Conservation (phyloP, 2,329 filamentous ascomycete species). For the Neocatenulostroma microsporum region DNA sequence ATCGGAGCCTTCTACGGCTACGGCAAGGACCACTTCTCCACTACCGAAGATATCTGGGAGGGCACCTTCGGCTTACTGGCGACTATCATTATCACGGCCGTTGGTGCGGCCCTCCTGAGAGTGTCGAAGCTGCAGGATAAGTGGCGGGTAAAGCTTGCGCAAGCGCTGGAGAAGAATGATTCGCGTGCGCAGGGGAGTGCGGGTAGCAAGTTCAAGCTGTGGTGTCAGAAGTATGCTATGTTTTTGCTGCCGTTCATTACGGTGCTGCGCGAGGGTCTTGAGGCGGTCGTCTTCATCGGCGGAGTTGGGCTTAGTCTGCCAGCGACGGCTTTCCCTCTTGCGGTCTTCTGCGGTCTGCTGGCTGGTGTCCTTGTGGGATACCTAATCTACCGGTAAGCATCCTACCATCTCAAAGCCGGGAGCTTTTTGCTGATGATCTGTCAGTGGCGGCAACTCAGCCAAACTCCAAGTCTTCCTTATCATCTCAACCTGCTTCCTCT, state of each 20-base stretch:
- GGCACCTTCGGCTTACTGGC: slow-evolving; percentile 70
- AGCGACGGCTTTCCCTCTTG: slow-evolving; percentile 67
- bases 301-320: slow-evolving; percentile 72
- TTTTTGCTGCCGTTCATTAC: slow-evolving; percentile 81
- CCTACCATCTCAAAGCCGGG: background rate
- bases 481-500: slow-evolving; percentile 71
- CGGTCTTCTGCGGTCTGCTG: slow-evolving; percentile 63
- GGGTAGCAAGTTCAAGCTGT: slow-evolving; percentile 50
- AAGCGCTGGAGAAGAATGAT: slow-evolving; percentile 54
- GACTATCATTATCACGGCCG: slow-evolving; percentile 68
- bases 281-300: slow-evolving; percentile 78
- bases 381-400: slow-evolving; percentile 66
- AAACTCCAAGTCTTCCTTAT: slow-evolving; percentile 72
- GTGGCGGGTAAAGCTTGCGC: slow-evolving; percentile 75
- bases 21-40: slow-evolving; percentile 58
- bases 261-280: slow-evolving; percentile 76
- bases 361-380: slow-evolving; percentile 63
- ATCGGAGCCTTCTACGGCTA: slow-evolving; percentile 68
- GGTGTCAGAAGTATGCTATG: slow-evolving; percentile 73
- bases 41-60: slow-evolving; percentile 70
- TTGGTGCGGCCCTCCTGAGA: slow-evolving; percentile 72
- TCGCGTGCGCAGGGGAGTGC: slow-evolving; percentile 31
- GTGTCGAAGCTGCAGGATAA: slow-evolving; percentile 78
- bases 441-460: slow-evolving; percentile 54
- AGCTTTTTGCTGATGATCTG: slow-evolving; percentile 14